Conservation (phyloP, 2,329 filamentous ascomycete genomes). For the Byssoonygena ceratinophila region DNA sequence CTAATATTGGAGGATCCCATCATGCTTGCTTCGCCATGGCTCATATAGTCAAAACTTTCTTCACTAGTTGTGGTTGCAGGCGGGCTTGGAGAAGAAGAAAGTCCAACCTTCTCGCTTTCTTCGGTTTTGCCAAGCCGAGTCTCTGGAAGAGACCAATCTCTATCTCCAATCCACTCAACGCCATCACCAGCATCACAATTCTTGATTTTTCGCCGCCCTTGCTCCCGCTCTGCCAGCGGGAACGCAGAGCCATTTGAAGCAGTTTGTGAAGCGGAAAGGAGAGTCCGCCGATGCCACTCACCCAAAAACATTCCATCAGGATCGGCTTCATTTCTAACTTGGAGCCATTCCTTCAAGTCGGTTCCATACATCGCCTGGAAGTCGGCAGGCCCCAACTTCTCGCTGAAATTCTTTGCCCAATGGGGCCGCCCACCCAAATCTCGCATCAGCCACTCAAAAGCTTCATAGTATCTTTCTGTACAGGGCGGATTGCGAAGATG, state of each 20-base stretch:
- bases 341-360: slow-evolving; percentile 56
- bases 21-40: slow-evolving; percentile 37
- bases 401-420: slow-evolving; percentile 84
- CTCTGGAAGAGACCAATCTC: slow-evolving; percentile 20
- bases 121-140: slow-evolving; percentile 5
- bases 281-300: slow-evolving; percentile 70
- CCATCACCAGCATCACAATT: slow-evolving; percentile 30
- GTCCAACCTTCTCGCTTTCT: slow-evolving; percentile 13
- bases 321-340: slow-evolving; percentile 56
- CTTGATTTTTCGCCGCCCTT: slow-evolving; percentile 23
- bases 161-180: slow-evolving; percentile 34
- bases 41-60: slow-evolving; percentile 40
- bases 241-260: slow-evolving; percentile 18
- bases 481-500: slow-evolving; percentile 70
- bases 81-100: slow-evolving; percentile 24
- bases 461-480: slow-evolving; percentile 67
- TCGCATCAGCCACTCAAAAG: slow-evolving; percentile 83
- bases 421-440: slow-evolving; percentile 73
- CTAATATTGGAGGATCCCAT: slow-evolving; percentile 14
- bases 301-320: slow-evolving; percentile 80
- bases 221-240: slow-evolving; percentile 38
- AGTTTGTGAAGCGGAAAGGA: slow-evolving; percentile 35
- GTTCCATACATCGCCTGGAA: slow-evolving; percentile 59
- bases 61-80: slow-evolving; percentile 36
- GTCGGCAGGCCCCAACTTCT: slow-evolving; percentile 45